These are phyloP conservation scores for Hemisphaericaspora xylofermentans DNA, from an alignment of 1,139 yeast species.

Conservation along the genomic window DNA sequence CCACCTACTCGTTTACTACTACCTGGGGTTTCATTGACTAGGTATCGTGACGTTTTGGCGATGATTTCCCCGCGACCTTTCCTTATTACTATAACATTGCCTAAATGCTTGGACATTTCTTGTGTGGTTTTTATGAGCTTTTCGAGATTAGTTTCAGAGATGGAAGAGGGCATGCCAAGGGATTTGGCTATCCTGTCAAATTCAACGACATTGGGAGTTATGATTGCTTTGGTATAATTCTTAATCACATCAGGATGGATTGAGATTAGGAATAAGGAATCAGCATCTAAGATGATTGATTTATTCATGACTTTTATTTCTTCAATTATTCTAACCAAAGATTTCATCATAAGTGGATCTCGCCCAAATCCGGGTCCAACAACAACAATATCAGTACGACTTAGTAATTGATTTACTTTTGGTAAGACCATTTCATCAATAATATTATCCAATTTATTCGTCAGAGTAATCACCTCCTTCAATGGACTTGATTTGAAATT, in stretches of 20 bases:
- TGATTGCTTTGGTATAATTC: conserved; percentile 53
- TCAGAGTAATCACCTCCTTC: conserved; percentile 20
- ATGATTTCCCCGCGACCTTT: conserved; percentile 73
- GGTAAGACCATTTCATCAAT: conserved; percentile 51
- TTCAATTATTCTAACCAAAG: conserved; percentile 56
- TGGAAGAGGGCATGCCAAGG: conserved; percentile 32
- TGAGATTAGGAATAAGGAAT: conserved; percentile 68
- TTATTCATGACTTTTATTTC: conserved; percentile 50
- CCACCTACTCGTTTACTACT: conserved; percentile 53
- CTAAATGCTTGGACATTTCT: conserved; percentile 53
- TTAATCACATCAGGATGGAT: conserved; percentile 53
- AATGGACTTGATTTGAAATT: conserved; percentile 16
- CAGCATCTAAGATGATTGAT: conserved; percentile 88
- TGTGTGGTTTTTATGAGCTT: conserved; percentile 31
- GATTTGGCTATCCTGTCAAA: conserved; percentile 61
- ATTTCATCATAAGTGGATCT: conserved; percentile 63
- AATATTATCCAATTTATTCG: conserved; percentile 23
- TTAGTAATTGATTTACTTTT: conserved; percentile 53
- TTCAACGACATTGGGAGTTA: conserved; percentile 91
- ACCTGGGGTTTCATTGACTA: conserved; percentile 52
- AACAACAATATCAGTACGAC: conserved; percentile 75
- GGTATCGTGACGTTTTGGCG: conserved; percentile 37
- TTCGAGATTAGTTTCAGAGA: conserved; percentile 25
- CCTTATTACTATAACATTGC: conserved; percentile 64
- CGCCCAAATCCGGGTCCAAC: conserved; percentile 96